A percentile compares a stretch with the other conserved stretches of the same genome.
These are phyloP conservation scores for Diversispora epigaea DNA, from an alignment of 192 early-diverging fungal species.

Conservation along the genomic window DNA sequence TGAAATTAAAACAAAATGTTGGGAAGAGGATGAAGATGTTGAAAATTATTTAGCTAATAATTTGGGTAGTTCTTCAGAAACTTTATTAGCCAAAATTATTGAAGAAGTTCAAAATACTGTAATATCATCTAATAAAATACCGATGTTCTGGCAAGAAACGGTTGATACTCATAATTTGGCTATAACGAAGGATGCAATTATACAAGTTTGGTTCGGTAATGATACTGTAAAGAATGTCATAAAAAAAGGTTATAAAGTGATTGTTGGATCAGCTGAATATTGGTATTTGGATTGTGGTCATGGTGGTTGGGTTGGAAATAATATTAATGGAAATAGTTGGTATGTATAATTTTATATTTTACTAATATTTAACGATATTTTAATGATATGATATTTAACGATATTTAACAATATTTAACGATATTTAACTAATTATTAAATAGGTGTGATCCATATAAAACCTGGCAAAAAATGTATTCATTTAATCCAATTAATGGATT, in stretches of 20 bases:
- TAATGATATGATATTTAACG: too few relatives aligned
- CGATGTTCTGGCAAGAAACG: constrained; percentile 81
- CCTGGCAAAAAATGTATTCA: constrained; percentile 73
- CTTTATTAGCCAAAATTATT: constrained; percentile 47
- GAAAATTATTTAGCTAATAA: constrained; percentile 34
- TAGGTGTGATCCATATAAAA: constrained; percentile 71
- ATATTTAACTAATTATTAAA: background rate
- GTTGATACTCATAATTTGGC: constrained; percentile 53
- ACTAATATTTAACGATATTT: too few relatives aligned
- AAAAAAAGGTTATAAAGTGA: constrained; percentile 63
- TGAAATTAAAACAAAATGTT: constrained; percentile 74
- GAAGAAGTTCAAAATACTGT: constrained; percentile 50
- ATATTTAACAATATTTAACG: too few relatives aligned
- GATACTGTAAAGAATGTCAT: constrained; percentile 59
- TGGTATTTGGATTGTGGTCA: constrained; percentile 82
- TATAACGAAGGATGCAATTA: constrained; percentile 60
- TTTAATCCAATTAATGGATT: constrained; percentile 65
- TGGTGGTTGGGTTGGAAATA: constrained; percentile 62
- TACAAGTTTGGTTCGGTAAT: constrained; percentile 71
- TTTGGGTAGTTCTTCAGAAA: constrained; percentile 29
- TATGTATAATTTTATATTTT: background rate
- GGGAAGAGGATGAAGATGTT: constrained; percentile 48
- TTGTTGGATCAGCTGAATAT: constrained; percentile 62
- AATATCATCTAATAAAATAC: constrained; percentile 45
- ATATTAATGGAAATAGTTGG: constrained; percentile 39